Percentiles rank a stretch among this genome's conserved stretches.
Conservation (phyloP, 345 rosid genomes). For the Gossypium sturtianum region DNA sequence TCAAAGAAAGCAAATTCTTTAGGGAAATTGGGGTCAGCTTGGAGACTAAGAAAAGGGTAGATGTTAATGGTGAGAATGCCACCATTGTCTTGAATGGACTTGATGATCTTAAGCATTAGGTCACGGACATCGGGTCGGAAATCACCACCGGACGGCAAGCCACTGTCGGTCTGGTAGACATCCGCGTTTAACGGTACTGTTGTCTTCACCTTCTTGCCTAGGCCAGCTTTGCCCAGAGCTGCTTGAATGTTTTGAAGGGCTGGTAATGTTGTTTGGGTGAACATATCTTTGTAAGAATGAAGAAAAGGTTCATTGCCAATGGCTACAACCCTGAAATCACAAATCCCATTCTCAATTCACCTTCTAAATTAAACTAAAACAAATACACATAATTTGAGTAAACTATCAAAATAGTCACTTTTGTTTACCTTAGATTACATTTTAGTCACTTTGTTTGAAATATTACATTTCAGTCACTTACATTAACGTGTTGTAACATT, state of each 20-base stretch:
- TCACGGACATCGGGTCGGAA: conserved; percentile 61
- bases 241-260: conserved; percentile 87
- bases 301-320: conserved; percentile 94
- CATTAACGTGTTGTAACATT: too few species aligned
- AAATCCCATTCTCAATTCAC: not conserved
- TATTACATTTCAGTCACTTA: too few species aligned
- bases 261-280: conserved; percentile 51
- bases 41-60: conserved; percentile 17
- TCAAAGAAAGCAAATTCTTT: conserved; percentile 77
- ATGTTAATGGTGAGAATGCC: conserved; percentile 74
- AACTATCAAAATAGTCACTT: too few species aligned
- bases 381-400: too few species aligned
- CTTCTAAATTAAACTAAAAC: not conserved
- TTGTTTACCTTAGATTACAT: too few species aligned
- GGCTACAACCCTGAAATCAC: conserved; percentile 53
- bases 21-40: not conserved
- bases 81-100: conserved; percentile 51
- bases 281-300: conserved; percentile 53
- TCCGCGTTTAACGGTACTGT: conserved; percentile 88
- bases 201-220: conserved; percentile 62
- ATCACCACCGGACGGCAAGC: conserved; percentile 71
- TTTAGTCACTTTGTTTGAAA: too few species aligned
- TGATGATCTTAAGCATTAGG: conserved; percentile 57
- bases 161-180: conserved; percentile 50
- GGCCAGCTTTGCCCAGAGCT: conserved; percentile 83